A percentile compares a stretch with the other conserved stretches of the same genome.
Evolutionary conservation across 495 filamentous ascomycete species (phyloP).

Genomic region (Talaromyces stipitatus): DNA sequence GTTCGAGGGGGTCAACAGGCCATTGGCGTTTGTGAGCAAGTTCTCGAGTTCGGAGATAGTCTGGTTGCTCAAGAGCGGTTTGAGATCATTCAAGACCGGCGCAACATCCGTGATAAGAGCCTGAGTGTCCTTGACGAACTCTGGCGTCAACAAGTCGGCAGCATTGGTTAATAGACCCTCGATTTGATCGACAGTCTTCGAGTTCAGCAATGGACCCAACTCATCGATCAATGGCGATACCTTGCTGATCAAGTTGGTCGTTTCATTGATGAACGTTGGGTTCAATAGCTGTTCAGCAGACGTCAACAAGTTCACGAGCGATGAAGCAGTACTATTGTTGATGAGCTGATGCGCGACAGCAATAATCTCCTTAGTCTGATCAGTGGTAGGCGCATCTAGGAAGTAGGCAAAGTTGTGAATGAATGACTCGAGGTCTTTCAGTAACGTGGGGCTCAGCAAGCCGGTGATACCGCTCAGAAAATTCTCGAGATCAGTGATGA

Average conservation of each 20-base stretch:
- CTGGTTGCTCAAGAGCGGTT: slow-evolving; percentile 19
- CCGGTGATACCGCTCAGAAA: slow-evolving; percentile 31
- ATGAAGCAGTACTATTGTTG: slow-evolving; percentile 4
- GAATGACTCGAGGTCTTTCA: slow-evolving; percentile 35
- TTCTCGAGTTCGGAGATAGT: slow-evolving; percentile 26
- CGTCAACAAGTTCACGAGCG: slow-evolving; percentile 12
- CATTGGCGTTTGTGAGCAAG: slow-evolving; percentile 31
- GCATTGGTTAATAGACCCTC: slow-evolving; percentile 32
- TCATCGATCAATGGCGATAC: slow-evolving; percentile 16
- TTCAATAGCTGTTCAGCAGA: slow-evolving; percentile 38
- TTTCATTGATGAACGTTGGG: slow-evolving; percentile 31
- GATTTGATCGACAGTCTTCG: slow-evolving; percentile 25
- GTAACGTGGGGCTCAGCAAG: slow-evolving; percentile 31
- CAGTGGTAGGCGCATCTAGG: slow-evolving; percentile 32
- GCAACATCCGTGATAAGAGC: slow-evolving; percentile 18
- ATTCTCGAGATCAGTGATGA: slow-evolving; percentile 29
- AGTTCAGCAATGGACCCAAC: slow-evolving; percentile 26
- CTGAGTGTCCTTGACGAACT: slow-evolving; percentile 32
- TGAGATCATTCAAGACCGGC: slow-evolving; percentile 19
- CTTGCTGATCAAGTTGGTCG: slow-evolving; percentile 24
- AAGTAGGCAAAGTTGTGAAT: slow-evolving; percentile 37
- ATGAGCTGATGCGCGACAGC: slow-evolving; percentile 20
- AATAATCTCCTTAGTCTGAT: slow-evolving; percentile 27
- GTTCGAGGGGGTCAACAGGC: slow-evolving; percentile 25
- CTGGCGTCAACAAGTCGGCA: slow-evolving; percentile 28